Conservation (phyloP, 225 moss, liverwort and hornwort species). For the Thuidium tamariscinum region DNA sequence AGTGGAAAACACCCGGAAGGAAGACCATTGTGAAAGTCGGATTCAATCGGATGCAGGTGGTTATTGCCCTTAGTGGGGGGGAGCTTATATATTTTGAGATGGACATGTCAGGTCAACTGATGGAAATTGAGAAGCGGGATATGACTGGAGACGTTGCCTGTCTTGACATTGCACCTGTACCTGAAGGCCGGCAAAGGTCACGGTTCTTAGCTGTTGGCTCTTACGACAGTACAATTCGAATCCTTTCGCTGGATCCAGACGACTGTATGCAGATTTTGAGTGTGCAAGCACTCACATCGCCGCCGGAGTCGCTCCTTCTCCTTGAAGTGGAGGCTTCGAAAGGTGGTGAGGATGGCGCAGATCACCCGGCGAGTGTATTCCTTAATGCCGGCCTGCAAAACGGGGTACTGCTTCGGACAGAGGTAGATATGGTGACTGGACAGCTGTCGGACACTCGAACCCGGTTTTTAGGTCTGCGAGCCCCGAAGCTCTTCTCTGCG, state of each 20-base stretch:
- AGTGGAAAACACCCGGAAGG: slow-evolving; percentile 99
- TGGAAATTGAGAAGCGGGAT: slow-evolving; percentile 98
- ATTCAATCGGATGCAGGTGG: slow-evolving; percentile 97
- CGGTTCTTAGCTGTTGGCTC: slow-evolving; percentile 96
- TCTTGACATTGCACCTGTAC: slow-evolving; percentile 98
- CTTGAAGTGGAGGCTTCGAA: slow-evolving; percentile 91
- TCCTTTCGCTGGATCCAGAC: slow-evolving; percentile 89
- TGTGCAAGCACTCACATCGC: slow-evolving; percentile 84
- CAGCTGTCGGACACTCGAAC: slow-evolving; percentile 96
- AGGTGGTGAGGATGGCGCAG: slow-evolving; percentile 98
- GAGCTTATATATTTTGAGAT: slow-evolving; percentile 98
- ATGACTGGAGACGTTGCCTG: slow-evolving; percentile 98
- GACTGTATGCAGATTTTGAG: slow-evolving; percentile 99
- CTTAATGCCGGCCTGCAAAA: slow-evolving; percentile 97
- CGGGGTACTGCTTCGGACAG: slow-evolving; percentile 87
- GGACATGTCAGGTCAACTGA: slow-evolving; percentile 96
- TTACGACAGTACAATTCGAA: slow-evolving; percentile 87
- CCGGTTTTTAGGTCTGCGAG: slow-evolving; percentile 79
- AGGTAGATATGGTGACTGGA: slow-evolving; percentile 96
- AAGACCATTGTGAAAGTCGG: slow-evolving; percentile 95
- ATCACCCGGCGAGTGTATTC: slow-evolving; percentile 97
- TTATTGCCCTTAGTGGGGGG: slow-evolving; percentile 93
- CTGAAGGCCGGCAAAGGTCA: slow-evolving; percentile 88
- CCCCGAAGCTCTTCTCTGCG: slow-evolving; percentile 95
- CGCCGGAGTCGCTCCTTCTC: slow-evolving; percentile 94